Conservation (phyloP, 352 stramenopile genomes). For the Pythium vanterpoolii region DNA sequence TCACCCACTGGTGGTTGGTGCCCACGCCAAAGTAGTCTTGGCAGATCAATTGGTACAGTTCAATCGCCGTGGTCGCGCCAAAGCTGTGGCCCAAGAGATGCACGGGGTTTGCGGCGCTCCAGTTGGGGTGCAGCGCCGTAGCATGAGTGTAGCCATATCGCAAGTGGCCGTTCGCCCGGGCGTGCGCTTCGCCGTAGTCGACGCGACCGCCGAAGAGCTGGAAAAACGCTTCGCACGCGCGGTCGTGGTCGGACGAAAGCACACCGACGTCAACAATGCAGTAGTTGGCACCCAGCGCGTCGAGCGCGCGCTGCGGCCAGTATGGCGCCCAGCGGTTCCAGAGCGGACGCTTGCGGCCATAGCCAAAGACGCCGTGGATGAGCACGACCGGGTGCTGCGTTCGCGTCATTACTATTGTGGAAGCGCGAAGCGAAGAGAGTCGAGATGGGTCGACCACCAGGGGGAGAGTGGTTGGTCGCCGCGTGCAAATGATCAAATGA, state of each 20-base stretch:
- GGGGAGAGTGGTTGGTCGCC: too few species aligned
- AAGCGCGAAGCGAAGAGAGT: background rate
- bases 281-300: conserved; percentile 52
- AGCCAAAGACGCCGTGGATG: conserved; percentile 68
- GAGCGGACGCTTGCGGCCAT: conserved; percentile 38
- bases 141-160: conserved; percentile 45
- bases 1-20: conserved; percentile 48
- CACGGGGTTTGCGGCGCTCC: conserved; percentile 47
- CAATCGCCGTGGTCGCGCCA: conserved; percentile 57
- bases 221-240: conserved; percentile 64
- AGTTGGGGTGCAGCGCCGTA: conserved; percentile 30
- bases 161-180: conserved; percentile 27
- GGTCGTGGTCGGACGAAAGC: conserved; percentile 66
- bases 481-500: too few species aligned
- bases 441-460: background rate
- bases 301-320: conserved; percentile 49
- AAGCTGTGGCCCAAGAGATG: conserved; percentile 66
- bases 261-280: conserved; percentile 53
- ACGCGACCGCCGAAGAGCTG: conserved; percentile 53
- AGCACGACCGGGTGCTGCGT: conserved; percentile 61
- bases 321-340: conserved; percentile 49
- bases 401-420: background rate
- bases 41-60: conserved; percentile 69
- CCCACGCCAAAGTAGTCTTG: conserved; percentile 54
- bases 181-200: conserved; percentile 59